Evolutionary conservation across 257 asterid genomes (phyloP), one percentile per base, ranked within the genome.

Genomic region (Pogostemon cablin): DNA sequence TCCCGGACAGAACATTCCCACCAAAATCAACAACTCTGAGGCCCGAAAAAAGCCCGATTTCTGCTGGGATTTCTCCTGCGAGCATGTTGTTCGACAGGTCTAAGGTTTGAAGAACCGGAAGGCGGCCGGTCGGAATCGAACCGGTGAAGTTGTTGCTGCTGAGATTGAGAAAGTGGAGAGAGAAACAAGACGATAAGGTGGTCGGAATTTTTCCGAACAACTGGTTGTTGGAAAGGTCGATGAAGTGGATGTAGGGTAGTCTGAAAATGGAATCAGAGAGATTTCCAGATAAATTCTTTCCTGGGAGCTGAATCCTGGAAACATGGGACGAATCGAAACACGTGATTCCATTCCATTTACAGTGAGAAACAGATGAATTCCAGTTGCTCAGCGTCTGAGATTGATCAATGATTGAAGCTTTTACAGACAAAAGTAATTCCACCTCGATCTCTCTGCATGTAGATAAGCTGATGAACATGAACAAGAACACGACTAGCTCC

Each of bases 101-200:
- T 17, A 86, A 69, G 1, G 84, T 83, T 67, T 88, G 78, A 2
- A 92, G 89, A 58, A 46, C 52, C 11, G 87, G 87, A 54, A 67
- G 78, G 5, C 65, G 79, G 9, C 52, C 79, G 10, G 68, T 53
- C 2, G 84, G 96, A 42, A 88, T 57, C 8, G 49, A 38, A 4
- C 96, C 95, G 37, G 98, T 88, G 34, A 92, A 70, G 74, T 90
- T 92, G 43, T 92, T 92, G 77, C 68, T 63, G 82, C 98, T 92
- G 32, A 92, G 85, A 65, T 92, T 92, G 72, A 92, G 90, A 35
- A 69, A 70, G 66, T 72, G 78, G 53, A 92, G 96, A 6, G 78
- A 67, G 54, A 64, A 68, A 62, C 84, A 82, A 0, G 84, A 72
- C 0, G 83, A 80, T 2, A 86, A 44, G 39, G 53, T 78, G 0